Base-by-base conservation (phyloP, 2,329 filamentous ascomycete species). In the Macrophomina phaseolina region DNA sequence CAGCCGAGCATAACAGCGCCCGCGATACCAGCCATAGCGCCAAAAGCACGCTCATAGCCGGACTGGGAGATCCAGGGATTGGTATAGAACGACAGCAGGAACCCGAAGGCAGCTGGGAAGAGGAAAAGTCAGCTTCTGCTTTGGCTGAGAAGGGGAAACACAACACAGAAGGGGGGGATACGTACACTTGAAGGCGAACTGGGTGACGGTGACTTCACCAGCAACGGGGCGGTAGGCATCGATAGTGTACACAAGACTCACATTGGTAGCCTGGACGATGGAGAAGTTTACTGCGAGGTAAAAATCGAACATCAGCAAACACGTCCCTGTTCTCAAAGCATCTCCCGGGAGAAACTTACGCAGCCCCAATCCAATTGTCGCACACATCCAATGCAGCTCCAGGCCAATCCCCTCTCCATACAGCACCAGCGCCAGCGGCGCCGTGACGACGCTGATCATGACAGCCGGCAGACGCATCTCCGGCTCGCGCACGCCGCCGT, bases 21-120 rank as follows among this genome's bases (percentile, higher is more conserved):
- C 9, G 81, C 77, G 53, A 88, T 87, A 11, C 80, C 85, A 7
- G 85, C 86, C 85, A 88, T 87, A n/a, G 81, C 78, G 3, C 85
- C 85, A 68, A 82, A 88, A 2, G 85, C 82, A 42, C 80, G 76
- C 12, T 77, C 68, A 70, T 88, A 88, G 0, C 86, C 86, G 0
- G 75, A 74, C 66, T 79, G 36, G 6, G 78, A 75, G 45, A 88
- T 81, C 86, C 86, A 88, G 0, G 84, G 81, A 70, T 88, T 88
- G 1, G 85, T 87, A 72, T 88, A 88, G 71, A 88, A 88, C 0
- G 83, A 85, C 1, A 88, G 78, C 0, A 88, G 76, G 72, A 88
- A 88, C 4, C 85, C 86, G 71, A 88, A 87, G 7, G 82, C 73
- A 16, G 84, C 82, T 84, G 67, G 28, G 5, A 0, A 5, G 2